phyloP scores from a whole-genome alignment of 2,329 filamentous ascomycete species.

The Verticillium nonalfalfae region DNA sequence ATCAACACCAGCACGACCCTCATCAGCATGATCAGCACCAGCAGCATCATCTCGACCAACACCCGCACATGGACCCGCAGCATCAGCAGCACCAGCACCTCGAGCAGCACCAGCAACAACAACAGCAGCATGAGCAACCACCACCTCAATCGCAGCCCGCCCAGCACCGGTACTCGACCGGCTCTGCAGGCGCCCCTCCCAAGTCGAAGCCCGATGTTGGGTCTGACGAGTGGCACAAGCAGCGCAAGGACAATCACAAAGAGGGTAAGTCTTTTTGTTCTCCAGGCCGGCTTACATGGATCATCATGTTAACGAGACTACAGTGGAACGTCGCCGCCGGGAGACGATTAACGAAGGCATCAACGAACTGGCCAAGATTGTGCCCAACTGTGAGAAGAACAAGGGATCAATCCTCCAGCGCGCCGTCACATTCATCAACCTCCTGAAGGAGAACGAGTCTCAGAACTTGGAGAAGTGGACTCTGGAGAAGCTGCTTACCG shows the following conservation, averaged over 20 bases:
- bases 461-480: slow-evolving; percentile 95
- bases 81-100: slow-evolving; percentile 21
- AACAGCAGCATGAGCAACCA: not conserved
- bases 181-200: slow-evolving; percentile 32
- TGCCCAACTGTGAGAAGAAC: slow-evolving; percentile 97
- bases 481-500: slow-evolving; percentile 80
- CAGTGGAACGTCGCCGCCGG: slow-evolving; percentile 90
- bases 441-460: slow-evolving; percentile 88
- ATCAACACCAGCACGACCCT: slow-evolving; percentile 10
- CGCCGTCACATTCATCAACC: slow-evolving; percentile 88
- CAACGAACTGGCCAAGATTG: slow-evolving; percentile 95
- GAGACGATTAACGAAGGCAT: slow-evolving; percentile 99
- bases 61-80: slow-evolving; percentile 16
- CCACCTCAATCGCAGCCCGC: slow-evolving; percentile 14
- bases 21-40: slow-evolving; percentile 1
- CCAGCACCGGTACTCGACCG: slow-evolving; percentile 24
- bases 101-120: slow-evolving; percentile 36
- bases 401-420: slow-evolving; percentile 94
- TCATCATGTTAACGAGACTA: slow-evolving; percentile 15
- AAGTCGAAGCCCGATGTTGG: slow-evolving; percentile 80
- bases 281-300: not conserved
- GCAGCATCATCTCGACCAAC: slow-evolving; percentile 3
- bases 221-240: slow-evolving; percentile 95
- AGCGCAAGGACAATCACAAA: slow-evolving; percentile 97
- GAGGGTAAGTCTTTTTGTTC: slow-evolving; percentile 60